These are phyloP conservation scores for Trichoderma erinaceum DNA, from an alignment of 495 filamentous ascomycete genomes.

Conservation along the genomic window DNA sequence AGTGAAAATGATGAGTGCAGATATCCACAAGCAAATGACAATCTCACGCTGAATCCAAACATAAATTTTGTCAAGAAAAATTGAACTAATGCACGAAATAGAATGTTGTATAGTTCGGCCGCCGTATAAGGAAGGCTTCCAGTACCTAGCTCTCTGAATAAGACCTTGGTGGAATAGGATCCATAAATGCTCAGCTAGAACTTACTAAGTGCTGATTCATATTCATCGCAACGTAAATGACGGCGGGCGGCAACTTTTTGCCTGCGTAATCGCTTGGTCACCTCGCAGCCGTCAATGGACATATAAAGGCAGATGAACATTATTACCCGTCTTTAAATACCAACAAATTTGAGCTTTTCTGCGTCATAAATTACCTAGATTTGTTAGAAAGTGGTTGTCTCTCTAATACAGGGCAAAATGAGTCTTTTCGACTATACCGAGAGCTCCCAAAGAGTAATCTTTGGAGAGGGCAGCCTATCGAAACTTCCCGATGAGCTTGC, in stretches of 20 bases:
- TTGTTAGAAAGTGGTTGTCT: too few relatives aligned
- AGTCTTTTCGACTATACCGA: background rate
- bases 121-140: too few relatives aligned
- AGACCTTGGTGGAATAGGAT: background rate
- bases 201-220: slow-evolving; percentile 12
- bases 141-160: too few relatives aligned
- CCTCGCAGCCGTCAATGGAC: background rate
- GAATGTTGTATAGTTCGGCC: too few relatives aligned
- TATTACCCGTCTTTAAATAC: background rate
- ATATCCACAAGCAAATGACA: too few relatives aligned
- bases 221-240: background rate
- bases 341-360: too few relatives aligned
- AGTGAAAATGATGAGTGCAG: too few relatives aligned
- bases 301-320: background rate
- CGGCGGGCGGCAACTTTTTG: background rate
- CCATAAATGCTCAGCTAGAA: background rate
- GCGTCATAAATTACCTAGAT: too few relatives aligned
- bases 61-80: too few relatives aligned
- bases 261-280: background rate
- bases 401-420: too few relatives aligned
- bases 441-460: slow-evolving; percentile 4
- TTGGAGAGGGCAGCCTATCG: slow-evolving; percentile 8
- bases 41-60: too few relatives aligned
- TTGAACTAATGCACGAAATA: too few relatives aligned
- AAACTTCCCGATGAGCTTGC: slow-evolving; percentile 12